A percentile compares a stretch with the other conserved stretches of the same genome.
These are phyloP conservation scores for Yamadazyma atlantica DNA, from an alignment of 1,139 yeast genomes.

Conservation along the genomic window DNA sequence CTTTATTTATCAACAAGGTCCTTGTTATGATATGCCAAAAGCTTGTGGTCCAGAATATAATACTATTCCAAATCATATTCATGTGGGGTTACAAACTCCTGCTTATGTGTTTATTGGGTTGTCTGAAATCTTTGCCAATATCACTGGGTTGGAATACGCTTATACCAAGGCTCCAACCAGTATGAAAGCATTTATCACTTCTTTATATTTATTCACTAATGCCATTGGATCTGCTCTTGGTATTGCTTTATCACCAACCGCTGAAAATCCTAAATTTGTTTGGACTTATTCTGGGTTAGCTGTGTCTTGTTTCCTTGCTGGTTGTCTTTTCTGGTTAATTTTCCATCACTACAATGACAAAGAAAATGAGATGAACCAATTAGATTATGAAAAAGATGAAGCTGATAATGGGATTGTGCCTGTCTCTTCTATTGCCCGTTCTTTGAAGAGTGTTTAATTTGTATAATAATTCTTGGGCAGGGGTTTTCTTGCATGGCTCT, in stretches of 20 bases:
- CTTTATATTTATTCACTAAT: constrained; percentile 58
- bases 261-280: constrained; percentile 65
- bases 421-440: constrained; percentile 23
- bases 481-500: too few relatives aligned
- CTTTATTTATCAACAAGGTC: constrained; percentile 68
- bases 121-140: constrained; percentile 64
- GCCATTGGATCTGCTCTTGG: constrained; percentile 74
- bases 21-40: constrained; percentile 68
- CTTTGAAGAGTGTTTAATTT: constrained; percentile 19
- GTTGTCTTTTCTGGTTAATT: constrained; percentile 59
- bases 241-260: constrained; percentile 65
- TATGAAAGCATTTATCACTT: constrained; percentile 68
- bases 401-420: constrained; percentile 18
- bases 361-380: constrained; percentile 61
- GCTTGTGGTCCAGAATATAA: constrained; percentile 25
- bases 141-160: constrained; percentile 69
- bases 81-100: constrained; percentile 64
- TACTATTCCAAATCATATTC: constrained; percentile 48
- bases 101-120: constrained; percentile 62
- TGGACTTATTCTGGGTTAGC: constrained; percentile 70
- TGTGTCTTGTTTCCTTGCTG: constrained; percentile 57
- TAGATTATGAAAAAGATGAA: constrained; percentile 38
- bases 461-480: neutral
- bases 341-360: constrained; percentile 56
- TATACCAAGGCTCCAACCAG: constrained; percentile 66